Evolutionary conservation across 805 yeast genomes (phyloP), one percentile per base, ranked within the genome.

Genomic region (Lipomyces yamadae): DNA sequence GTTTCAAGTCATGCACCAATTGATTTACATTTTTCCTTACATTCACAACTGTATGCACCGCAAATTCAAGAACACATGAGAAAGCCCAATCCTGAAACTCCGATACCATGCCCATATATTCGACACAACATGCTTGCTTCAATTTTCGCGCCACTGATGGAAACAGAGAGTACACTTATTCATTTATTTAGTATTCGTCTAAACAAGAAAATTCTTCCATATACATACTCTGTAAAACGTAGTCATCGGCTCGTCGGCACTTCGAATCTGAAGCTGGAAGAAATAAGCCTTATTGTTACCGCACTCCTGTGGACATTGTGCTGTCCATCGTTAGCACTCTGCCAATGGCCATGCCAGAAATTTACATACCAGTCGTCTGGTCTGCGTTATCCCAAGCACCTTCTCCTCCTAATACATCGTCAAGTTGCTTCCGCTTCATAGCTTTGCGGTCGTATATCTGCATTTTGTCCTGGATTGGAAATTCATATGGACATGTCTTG

Each of bases 301-400:
- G 81, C 99, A 95, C 65, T 91, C 97, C 56, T 86, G 82, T 2
- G 98, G 97, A 82, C 99, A 94, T 76, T 94, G 96, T 0, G 94
- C 91, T 68, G 32, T 11, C 30, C 7, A 2, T 7, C 33, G 55
- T 52, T 29, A 52, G 55, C 34, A 52, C 24, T 1, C 1, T 29
- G n/a, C 15, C 30, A 7, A 52, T 3, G 13, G 13, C 39, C 4
- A 13, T 2, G 39, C 10, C 15, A 0, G 2, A 30, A 24, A 45
- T 15, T 39, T 15, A 55, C 67, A 1, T 56, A 69, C 72, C 70
- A 1, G 87, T 82, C 0, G 98, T 95, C 76, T 95, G 98, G 76
- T 95, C 99, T 34, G 95, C 99, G 75, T 95, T 94, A 77, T 94
- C 98, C 99, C 99, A 95, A 1, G 98, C 96, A 37, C 97, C 98